Base-by-base conservation (phyloP, 2,329 filamentous ascomycete species). In the Mycosphaerelloides madeirae region DNA sequence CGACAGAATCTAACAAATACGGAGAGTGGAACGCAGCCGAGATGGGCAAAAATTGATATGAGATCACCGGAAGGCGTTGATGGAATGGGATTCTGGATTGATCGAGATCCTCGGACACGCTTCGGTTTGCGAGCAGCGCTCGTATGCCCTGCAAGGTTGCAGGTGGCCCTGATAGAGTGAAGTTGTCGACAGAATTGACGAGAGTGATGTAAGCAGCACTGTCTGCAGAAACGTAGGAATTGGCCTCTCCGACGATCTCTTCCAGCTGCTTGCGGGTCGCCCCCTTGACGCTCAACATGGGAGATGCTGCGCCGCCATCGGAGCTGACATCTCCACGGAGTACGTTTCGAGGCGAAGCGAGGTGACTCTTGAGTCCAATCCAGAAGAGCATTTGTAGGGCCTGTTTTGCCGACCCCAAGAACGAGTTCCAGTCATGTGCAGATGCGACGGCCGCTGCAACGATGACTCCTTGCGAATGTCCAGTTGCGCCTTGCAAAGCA, bases 21-120 rank as follows among this genome's bases (percentile, higher is more conserved):
- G 87, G 83, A 76, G 91, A 96, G 75, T 97, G 91, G 77, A 97
- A 97, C 5, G 91, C 91, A 8, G 90, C 88, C 1, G 90, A 95
- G 65, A 97, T 96, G 35, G 91, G 91, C 49, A 97, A 72, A 75
- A 97, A 97, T 48, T 91, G 84, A 73, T 95, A 95, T 50, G 87
- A 87, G 55, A 97, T 97, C 61, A 91, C 87, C 45, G 95, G 78
- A 72, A 97, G 97, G 57, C 91, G 85, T 69, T 97, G 84, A 0
- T 89, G 95, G 73, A 87, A 87, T 6, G 91, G 91, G 41, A 95
- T 84, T 49, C 88, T 80, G 55, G 85, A 95, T 69, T 97, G 91
- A 63, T 97, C 91, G 29, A 96, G 75, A 36, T 91, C 91, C 13
- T 90, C 95, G 7, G 90, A 84, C 1, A 91, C 90, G 75, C 95